phyloP scores from a whole-genome alignment of 1,284 basidiomycete genomes.

The Chiua sp. region DNA sequence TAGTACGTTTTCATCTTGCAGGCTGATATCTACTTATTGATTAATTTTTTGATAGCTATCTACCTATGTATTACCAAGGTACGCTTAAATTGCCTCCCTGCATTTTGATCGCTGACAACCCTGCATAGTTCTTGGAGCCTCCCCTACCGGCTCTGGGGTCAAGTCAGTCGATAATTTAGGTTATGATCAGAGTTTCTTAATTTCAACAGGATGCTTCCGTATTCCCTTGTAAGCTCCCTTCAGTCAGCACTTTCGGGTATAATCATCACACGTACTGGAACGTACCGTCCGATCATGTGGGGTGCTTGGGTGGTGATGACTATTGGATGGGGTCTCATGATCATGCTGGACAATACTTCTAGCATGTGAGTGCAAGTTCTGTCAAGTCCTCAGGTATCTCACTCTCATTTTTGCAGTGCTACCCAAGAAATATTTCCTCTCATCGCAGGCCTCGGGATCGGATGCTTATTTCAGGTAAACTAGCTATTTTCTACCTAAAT shows the following conservation, averaged over 20 bases:
- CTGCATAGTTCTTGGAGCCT: slow-evolving; percentile 45
- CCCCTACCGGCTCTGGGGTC: slow-evolving; percentile 49
- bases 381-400: neutral
- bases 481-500: neutral
- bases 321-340: slow-evolving; percentile 43
- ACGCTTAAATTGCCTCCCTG: slow-evolving; percentile 7
- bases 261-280: slow-evolving; percentile 40
- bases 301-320: slow-evolving; percentile 35
- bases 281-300: slow-evolving; percentile 47
- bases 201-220: slow-evolving; percentile 46
- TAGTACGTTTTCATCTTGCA: slow-evolving; percentile 23
- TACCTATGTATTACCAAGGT: slow-evolving; percentile 38
- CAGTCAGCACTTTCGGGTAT: slow-evolving; percentile 42
- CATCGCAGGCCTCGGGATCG: slow-evolving; percentile 41
- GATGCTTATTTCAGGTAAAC: slow-evolving; percentile 42
- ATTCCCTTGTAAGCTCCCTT: slow-evolving; percentile 43
- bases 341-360: slow-evolving; percentile 38
- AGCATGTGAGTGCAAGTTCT: slow-evolving; percentile 19
- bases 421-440: slow-evolving; percentile 41
- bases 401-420: slow-evolving; percentile 22
- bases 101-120: slow-evolving; percentile 24
- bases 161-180: slow-evolving; percentile 17
- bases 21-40: slow-evolving; percentile 5
- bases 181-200: neutral
- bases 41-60: slow-evolving; percentile 23